phyloP scores from a whole-genome alignment of 2,329 filamentous ascomycete species.

The Camillea tinctor region DNA sequence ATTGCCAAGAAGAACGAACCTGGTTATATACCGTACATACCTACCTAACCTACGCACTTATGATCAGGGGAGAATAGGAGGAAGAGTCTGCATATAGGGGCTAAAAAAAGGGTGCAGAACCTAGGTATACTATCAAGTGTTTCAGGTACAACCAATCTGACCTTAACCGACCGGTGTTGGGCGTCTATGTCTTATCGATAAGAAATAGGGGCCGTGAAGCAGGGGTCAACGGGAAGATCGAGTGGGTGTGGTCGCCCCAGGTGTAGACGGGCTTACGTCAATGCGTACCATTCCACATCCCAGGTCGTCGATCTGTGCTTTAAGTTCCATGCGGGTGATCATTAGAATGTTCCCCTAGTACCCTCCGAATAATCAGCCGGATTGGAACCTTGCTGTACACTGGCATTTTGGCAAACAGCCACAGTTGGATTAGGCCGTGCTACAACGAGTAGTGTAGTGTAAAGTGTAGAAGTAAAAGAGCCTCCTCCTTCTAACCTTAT shows the following conservation, averaged over 20 bases:
- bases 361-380: neutral
- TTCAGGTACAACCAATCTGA: neutral
- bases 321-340: neutral
- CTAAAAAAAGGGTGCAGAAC: neutral
- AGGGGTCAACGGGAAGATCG: neutral
- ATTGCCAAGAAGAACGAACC: no score
- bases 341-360: neutral
- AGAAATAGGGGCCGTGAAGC: neutral
- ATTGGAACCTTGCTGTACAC: neutral
- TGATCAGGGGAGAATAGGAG: neutral
- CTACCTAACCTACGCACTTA: no score
- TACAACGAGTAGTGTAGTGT: no score
- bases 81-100: neutral
- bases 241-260: neutral
- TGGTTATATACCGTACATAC: no score
- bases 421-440: neutral
- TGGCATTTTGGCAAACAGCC: neutral
- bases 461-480: neutral
- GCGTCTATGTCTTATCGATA: neutral
- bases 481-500: neutral
- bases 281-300: neutral
- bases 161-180: neutral
- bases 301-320: neutral
- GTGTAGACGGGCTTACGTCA: neutral
- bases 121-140: neutral